Evolutionary conservation across 2,329 filamentous ascomycete species (phyloP).

Genomic region (Fusarium bulbicola): DNA sequence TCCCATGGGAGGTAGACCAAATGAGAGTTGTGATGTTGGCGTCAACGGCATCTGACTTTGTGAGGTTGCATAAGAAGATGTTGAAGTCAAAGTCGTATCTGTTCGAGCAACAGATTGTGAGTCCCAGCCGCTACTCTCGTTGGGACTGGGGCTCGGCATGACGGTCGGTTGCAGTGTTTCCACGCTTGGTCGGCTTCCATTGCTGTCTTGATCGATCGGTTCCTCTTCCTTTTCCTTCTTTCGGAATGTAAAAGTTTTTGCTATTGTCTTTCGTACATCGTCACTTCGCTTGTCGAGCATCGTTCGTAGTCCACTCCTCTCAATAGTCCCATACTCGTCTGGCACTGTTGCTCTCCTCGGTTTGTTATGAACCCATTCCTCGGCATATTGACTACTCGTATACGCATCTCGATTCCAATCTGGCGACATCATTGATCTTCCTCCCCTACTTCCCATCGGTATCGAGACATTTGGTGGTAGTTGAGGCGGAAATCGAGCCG

Average conservation of each 20-base stretch:
- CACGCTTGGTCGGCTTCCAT: slow-evolving; percentile 30
- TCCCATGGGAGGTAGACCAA: slow-evolving; percentile 30
- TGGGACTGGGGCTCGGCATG: neutral
- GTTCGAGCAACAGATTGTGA: slow-evolving; percentile 11
- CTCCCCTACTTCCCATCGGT: neutral
- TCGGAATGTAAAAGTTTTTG: slow-evolving; percentile 63
- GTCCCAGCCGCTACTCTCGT: slow-evolving; percentile 25
- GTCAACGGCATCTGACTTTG: slow-evolving; percentile 30
- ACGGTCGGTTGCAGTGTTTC: slow-evolving; percentile 34
- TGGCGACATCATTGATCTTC: slow-evolving; percentile 20
- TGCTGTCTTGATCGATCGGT: slow-evolving; percentile 18
- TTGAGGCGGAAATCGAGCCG: slow-evolving; percentile 53
- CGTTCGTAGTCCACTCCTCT: slow-evolving; percentile 62
- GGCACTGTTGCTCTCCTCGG: slow-evolving; percentile 53
- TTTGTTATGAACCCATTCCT: slow-evolving; percentile 57
- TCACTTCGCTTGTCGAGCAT: slow-evolving; percentile 65
- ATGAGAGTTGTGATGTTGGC: slow-evolving; percentile 29
- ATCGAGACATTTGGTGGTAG: slow-evolving; percentile 1
- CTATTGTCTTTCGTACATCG: slow-evolving; percentile 61
- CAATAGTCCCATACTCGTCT: slow-evolving; percentile 63
- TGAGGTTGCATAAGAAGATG: slow-evolving; percentile 26
- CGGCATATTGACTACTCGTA: slow-evolving; percentile 43
- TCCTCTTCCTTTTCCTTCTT: slow-evolving; percentile 55
- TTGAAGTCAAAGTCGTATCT: slow-evolving; percentile 13
- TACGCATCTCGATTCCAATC: slow-evolving; percentile 34